Base-by-base conservation (phyloP, 768 basidiomycete genomes). In the Leccinum aurantiacum region DNA sequence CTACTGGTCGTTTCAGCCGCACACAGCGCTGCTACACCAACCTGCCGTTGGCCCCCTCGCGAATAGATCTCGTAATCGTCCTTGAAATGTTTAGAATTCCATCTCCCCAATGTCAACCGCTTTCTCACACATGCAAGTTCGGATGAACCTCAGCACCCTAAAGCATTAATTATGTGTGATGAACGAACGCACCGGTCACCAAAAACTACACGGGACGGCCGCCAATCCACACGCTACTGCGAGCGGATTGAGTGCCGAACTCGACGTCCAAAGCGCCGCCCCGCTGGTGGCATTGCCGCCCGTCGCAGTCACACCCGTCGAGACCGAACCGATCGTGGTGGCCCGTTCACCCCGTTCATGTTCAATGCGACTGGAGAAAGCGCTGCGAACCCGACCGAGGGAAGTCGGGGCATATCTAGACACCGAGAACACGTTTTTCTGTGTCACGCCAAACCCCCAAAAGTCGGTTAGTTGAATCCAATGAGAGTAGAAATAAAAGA, bases 381-480 rank as follows among this genome's bases (percentile, higher is more conserved):
- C 47, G 78, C 60, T 3, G 94, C 95, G 69, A 98, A 95, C 0
- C 95, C 95, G 31, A 97, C 86, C 3, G 90, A 83, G 0, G 90
- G 77, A 0, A 25, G 25, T 25, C 25, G 94, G 93, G 31, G 78
- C 75, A 60, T 87, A 92, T 33, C 93, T 85, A 1, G 1, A 27
- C 25, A 27, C 25, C 1, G 92, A 87, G 73, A 93, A 97, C 1
- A 95, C 93, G 68, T 97, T 97, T 84, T 98, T 97, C 84, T 94
- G 64, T 1, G 54, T 46, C 17, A n/a, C 10, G 19, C 15, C 37
- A 38, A 58, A 53, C 31, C 7, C 17, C 5, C 3, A 19, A 13
- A 38, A 8, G 15, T 38, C 38, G 2, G 38, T 38, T 41, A 59
- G 33, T 49, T 33, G 22, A 57, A 22, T 6, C 9, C 8, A 24